phyloP scores from a whole-genome alignment of 768 basidiomycete genomes.

The Lentinula sp. region DNA sequence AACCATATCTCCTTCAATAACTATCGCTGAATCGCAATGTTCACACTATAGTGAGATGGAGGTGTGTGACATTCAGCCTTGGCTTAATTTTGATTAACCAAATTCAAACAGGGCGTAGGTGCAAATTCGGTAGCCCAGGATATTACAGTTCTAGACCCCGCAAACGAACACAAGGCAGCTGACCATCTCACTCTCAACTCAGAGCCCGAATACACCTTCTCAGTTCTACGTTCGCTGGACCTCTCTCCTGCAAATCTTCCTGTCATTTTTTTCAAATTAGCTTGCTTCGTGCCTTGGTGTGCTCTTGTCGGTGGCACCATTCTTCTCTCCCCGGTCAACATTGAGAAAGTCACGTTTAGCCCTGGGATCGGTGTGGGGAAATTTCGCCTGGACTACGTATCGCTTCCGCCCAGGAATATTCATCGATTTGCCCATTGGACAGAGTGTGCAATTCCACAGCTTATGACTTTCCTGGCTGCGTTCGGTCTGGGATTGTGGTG shows the following conservation, averaged over 20 bases:
- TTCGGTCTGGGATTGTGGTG: conserved; percentile 22
- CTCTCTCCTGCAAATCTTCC: conserved; percentile 11
- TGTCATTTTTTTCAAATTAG: conserved; percentile 15
- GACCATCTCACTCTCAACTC: conserved; percentile 5
- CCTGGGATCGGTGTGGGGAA: conserved; percentile 14
- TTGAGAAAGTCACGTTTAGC: conserved; percentile 30
- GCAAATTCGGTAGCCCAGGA: background rate
- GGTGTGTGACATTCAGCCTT: background rate
- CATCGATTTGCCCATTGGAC: conserved; percentile 36
- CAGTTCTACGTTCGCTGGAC: conserved; percentile 6
- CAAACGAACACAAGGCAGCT: conserved; percentile 16
- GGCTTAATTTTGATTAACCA: background rate
- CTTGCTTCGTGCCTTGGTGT: conserved; percentile 41
- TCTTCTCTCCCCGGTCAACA: conserved; percentile 27
- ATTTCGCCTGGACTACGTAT: conserved; percentile 12
- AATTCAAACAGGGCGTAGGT: background rate
- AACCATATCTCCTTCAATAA: background rate
- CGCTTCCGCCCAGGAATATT: conserved; percentile 21
- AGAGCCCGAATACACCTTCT: conserved; percentile 7
- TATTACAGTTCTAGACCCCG: too few species aligned
- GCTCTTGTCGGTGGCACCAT: conserved; percentile 36
- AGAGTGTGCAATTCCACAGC: conserved; percentile 29
- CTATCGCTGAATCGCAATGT: background rate
- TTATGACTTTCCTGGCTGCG: conserved; percentile 28
- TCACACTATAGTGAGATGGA: background rate